Percentiles rank a stretch among this genome's conserved stretches.
These are phyloP conservation scores for Coemansia sp. DNA, from an alignment of 192 early-diverging fungal genomes.

Conservation along the genomic window DNA sequence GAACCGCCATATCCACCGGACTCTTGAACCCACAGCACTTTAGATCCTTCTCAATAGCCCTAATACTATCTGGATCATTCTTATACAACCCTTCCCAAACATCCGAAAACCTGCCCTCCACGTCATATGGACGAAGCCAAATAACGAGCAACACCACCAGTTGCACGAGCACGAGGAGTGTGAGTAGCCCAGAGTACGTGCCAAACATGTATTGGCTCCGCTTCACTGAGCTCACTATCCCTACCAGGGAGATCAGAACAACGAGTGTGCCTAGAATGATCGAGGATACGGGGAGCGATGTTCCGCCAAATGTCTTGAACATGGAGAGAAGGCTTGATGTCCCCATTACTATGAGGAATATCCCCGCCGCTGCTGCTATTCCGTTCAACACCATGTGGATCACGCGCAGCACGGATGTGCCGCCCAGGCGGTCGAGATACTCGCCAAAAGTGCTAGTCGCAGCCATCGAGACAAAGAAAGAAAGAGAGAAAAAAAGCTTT, in stretches of 20 bases:
- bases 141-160: constrained; percentile 19
- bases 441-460: constrained; percentile 16
- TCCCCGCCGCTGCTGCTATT: constrained; percentile 21
- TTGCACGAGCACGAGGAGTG: constrained; percentile 32
- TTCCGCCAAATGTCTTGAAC: constrained; percentile 45
- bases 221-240: constrained; percentile 54
- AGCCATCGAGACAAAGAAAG: constrained; percentile 20
- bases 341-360: constrained; percentile 33
- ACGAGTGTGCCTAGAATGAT: constrained; percentile 52
- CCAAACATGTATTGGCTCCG: constrained; percentile 42
- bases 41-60: constrained; percentile 56
- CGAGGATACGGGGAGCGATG: constrained; percentile 40
- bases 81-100: constrained; percentile 61
- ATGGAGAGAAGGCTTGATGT: constrained; percentile 17
- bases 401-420: constrained; percentile 20
- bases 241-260: constrained; percentile 47
- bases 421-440: constrained; percentile 30
- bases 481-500: not conserved
- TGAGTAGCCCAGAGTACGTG: constrained; percentile 34
- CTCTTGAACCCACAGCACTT: constrained; percentile 58
- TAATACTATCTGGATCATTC: constrained; percentile 48
- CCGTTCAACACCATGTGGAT: constrained; percentile 35
- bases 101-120: constrained; percentile 38
- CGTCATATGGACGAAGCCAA: constrained; percentile 36
- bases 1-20: constrained; percentile 53